Evolutionary conservation across 2,329 filamentous ascomycete species (phyloP), one percentile per base, ranked within the genome.

Genomic region (Penicillium sclerotiorum): DNA sequence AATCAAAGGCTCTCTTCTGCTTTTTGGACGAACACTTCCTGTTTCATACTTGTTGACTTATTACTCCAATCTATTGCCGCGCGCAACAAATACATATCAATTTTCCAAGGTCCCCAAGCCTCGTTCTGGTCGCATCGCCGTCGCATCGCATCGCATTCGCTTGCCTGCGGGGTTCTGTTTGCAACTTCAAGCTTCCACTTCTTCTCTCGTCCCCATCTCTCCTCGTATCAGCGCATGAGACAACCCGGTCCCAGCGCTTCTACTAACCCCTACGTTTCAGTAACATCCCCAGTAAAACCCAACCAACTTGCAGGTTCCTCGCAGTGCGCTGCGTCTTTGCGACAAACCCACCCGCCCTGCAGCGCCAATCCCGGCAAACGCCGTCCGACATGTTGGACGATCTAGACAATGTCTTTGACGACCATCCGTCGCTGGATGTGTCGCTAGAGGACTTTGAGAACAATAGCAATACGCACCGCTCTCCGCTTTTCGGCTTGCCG

Each of bases 391-490:
- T 78, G 68, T 52, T 72, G 59, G 69, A 72, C 51, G 73, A 78
- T 58, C 65, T 79, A 56, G 77, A 80, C 55, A 68, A 73, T 55
- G 62, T 75, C 49, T 81, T 80, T 63, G 77, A 81, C 65, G 80
- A 82, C 67, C 80, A 84, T 71, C 79, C 81, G 36, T 83, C 81
- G 53, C 68, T 85, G 61, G 76, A 78, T 69, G 81, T 79, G 47
- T 84, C 80, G 49, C 78, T 85, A 58, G 80, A 83, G 66, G 82
- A 85, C 69, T 84, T 83, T 71, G 82, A 84, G 64, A 76, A 76
- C 55, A 75, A 76, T 59, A 77, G 77, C 53, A 66, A 67, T 50
- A 51, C 63, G 21, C 66, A 63, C 43, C 77, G 74, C 27, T 80
- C 79, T 13, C 81, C 80, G 15, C 66, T 78, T 45, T 80, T 82